phyloP scores from a whole-genome alignment of 352 stramenopile species.

The Discostella stelligera region DNA sequence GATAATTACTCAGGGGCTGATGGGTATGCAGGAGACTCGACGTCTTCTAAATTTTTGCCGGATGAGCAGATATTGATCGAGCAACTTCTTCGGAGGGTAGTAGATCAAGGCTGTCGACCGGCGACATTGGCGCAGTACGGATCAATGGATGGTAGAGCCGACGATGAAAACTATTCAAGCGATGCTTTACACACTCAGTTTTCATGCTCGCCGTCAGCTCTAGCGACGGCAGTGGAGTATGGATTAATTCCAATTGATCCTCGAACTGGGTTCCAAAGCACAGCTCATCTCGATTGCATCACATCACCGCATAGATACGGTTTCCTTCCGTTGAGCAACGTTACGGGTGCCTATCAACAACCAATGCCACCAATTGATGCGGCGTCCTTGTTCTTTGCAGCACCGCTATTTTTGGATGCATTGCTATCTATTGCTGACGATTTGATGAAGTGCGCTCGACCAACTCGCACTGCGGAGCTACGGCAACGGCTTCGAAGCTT shows the following conservation, averaged over 20 bases:
- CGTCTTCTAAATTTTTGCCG: constrained; percentile 57
- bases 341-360: constrained; percentile 45
- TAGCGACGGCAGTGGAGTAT: constrained; percentile 47
- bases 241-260: constrained; percentile 72
- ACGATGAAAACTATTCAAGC: constrained; percentile 22
- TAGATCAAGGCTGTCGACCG: constrained; percentile 62
- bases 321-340: constrained; percentile 63
- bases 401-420: constrained; percentile 76
- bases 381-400: constrained; percentile 66
- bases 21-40: constrained; percentile 25
- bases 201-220: constrained; percentile 42
- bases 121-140: constrained; percentile 61
- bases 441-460: constrained; percentile 58
- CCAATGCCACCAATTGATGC: constrained; percentile 32
- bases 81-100: constrained; percentile 62
- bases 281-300: constrained; percentile 64
- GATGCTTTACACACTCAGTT: constrained; percentile 16
- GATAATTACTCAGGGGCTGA: constrained; percentile 24
- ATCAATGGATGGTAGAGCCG: constrained; percentile 24
- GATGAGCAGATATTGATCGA: constrained; percentile 76
- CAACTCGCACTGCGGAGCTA: constrained; percentile 60
- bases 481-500: constrained; percentile 56
- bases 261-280: constrained; percentile 52
- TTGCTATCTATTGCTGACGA: constrained; percentile 75
- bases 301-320: constrained; percentile 55